These are phyloP conservation scores for Arthroderma sp. DNA, from an alignment of 2,329 filamentous ascomycete species.

Conservation along the genomic window DNA sequence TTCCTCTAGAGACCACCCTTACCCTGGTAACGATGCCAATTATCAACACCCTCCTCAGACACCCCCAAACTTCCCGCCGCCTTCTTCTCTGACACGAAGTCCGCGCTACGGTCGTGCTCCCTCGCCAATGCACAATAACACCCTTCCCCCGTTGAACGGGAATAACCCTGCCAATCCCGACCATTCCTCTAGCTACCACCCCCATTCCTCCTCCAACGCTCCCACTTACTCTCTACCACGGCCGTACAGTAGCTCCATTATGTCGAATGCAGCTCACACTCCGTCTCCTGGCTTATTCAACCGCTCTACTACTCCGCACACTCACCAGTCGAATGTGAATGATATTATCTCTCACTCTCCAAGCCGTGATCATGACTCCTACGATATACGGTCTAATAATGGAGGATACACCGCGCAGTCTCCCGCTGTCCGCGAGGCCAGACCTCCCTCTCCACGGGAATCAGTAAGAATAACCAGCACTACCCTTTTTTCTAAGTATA, in stretches of 20 bases:
- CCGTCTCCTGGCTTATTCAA: slow-evolving; percentile 22
- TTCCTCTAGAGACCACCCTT: slow-evolving; percentile 30
- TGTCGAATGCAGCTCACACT: slow-evolving; percentile 22
- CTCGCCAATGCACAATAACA: slow-evolving; percentile 15
- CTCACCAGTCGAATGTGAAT: slow-evolving; percentile 27
- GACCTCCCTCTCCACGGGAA: slow-evolving; percentile 26
- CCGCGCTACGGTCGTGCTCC: slow-evolving; percentile 11
- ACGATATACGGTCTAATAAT: slow-evolving; percentile 19
- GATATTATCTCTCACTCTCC: slow-evolving; percentile 30
- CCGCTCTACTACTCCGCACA: slow-evolving; percentile 25
- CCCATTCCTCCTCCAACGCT: slow-evolving; percentile 18
- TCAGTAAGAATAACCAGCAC: slow-evolving; percentile 19
- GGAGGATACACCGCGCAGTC: slow-evolving; percentile 21
- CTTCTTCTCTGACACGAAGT: slow-evolving; percentile 11
- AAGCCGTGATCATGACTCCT: slow-evolving; percentile 26
- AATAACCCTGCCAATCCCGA: slow-evolving; percentile 20
- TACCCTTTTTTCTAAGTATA: background rate
- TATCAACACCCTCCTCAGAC: slow-evolving; percentile 28
- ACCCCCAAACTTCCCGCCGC: slow-evolving; percentile 21
- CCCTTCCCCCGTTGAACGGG: slow-evolving; percentile 29
- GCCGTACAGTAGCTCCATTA: slow-evolving; percentile 22
- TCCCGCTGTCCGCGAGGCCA: slow-evolving; percentile 20
- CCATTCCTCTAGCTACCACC: slow-evolving; percentile 23
- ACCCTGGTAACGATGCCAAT: slow-evolving; percentile 25
- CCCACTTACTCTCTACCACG: slow-evolving; percentile 23